Base-by-base conservation (phyloP, 129 eudicot genomes). In the Dittrichia graveolens region DNA sequence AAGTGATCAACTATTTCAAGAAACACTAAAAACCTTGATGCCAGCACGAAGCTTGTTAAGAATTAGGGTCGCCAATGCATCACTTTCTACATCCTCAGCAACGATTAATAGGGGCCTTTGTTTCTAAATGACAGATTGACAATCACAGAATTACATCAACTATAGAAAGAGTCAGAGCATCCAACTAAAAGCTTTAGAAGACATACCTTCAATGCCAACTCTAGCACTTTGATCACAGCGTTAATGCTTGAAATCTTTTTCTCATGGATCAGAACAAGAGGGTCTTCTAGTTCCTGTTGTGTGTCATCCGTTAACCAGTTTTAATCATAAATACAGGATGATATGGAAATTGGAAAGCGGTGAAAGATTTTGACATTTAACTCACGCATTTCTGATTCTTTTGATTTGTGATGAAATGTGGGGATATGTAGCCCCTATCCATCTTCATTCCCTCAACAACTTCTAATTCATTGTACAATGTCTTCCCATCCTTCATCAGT, bases 381-480 rank as follows among this genome's bases (percentile, higher is more conserved):
- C 94, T 73, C 80, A 90, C 95, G 37, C 95, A 87, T 90, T 90
- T 90, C 81, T 90, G 94, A 75, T 71, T 90, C 81, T 90, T 90
- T 52, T 55, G 82, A 77, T 90, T 87, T 40, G 89, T 87, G 65
- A 90, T 90, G 85, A 90, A 90, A 47, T 90, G 84, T 3, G 96
- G 96, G 41, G 96, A 90, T 8, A 90, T 87, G 80, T 90, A 90
- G 59, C 96, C 96, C 72, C 96, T 83, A 77, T 87, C 96, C 65
- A 90, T 76, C 83, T 90, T 90, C 96, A 90, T 90, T 38, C 96
- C 96, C 86, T 87, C 96, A 42, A 90, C 96, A 66, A 90, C 91
- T 90, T 90, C 94, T 64, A 90, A 76, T 49, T 90, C 95, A 65
- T 90, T 90, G 34, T 58, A 74, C 76, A 90, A 60, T 58, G 96